Evolutionary conservation across 257 asterid genomes (phyloP).

Genomic region (Solanum pennellii): DNA sequence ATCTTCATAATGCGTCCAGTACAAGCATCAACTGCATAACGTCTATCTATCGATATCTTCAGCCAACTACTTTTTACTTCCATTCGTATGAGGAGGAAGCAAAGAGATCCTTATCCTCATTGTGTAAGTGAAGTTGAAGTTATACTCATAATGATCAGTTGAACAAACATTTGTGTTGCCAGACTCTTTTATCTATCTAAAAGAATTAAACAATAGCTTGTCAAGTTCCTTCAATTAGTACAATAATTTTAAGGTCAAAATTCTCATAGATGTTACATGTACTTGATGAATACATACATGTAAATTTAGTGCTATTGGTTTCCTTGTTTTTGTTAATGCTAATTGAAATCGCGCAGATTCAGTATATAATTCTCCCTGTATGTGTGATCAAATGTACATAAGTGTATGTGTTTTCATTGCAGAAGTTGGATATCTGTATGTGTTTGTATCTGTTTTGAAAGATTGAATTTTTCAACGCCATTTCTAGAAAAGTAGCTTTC

Average conservation of each 20-base stretch:
- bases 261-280: not conserved
- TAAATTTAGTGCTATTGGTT: too few relatives aligned
- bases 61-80: not conserved
- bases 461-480: not conserved
- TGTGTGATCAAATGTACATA: not conserved
- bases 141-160: not conserved
- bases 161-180: not conserved
- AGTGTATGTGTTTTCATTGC: too few relatives aligned
- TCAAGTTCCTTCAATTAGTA: not conserved
- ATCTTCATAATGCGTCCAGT: not conserved
- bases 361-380: not conserved
- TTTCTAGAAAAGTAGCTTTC: too few relatives aligned
- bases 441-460: not conserved
- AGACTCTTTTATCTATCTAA: not conserved
- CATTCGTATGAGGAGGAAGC: too few relatives aligned
- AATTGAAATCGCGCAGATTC: not conserved
- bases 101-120: not conserved
- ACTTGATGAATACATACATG: not conserved
- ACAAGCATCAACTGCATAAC: not conserved
- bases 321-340: not conserved
- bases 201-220: not conserved
- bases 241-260: not conserved
- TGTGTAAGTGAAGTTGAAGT: not conserved
- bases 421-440: not conserved
- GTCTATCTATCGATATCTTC: not conserved